These are phyloP conservation scores for Deinandra increscens DNA, from an alignment of 129 eudicot genomes.

Conservation along the genomic window DNA sequence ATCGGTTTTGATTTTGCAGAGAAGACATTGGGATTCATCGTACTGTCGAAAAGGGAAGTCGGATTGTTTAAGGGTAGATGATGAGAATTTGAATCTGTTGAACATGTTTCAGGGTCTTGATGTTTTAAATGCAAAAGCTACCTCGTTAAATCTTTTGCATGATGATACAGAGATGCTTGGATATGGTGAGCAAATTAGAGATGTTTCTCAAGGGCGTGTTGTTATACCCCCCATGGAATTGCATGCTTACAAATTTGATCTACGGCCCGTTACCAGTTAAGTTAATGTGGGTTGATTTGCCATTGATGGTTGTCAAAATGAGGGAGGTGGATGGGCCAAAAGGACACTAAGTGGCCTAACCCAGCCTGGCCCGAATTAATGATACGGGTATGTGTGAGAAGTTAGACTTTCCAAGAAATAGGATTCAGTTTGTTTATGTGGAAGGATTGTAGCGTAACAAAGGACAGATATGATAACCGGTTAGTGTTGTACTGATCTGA, in stretches of 20 bases:
- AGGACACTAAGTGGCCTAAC: background rate
- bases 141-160: slow-evolving; percentile 85
- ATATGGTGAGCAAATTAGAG: slow-evolving; percentile 54
- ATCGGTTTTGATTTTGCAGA: slow-evolving; percentile 53
- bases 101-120: slow-evolving; percentile 69
- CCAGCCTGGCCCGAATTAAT: background rate
- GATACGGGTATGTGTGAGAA: background rate
- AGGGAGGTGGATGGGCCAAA: background rate
- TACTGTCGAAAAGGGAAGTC: slow-evolving; percentile 75
- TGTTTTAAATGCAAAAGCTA: slow-evolving; percentile 65
- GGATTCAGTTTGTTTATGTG: background rate
- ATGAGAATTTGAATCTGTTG: slow-evolving; percentile 63
- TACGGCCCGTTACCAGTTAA: slow-evolving; percentile 41
- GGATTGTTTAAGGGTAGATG: slow-evolving; percentile 59
- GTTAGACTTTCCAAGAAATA: background rate
- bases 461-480: slow-evolving; percentile 6
- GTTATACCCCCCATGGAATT: slow-evolving; percentile 87
- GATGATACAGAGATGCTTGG: slow-evolving; percentile 92
- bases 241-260: slow-evolving; percentile 75
- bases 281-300: background rate
- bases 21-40: slow-evolving; percentile 81
- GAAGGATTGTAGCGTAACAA: slow-evolving; percentile 14
- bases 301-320: no score
- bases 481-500: slow-evolving; percentile 18
- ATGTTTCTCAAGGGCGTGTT: slow-evolving; percentile 73